These are phyloP conservation scores for Corymbia citriodora DNA, from an alignment of 441 rosid species.

Conservation along the genomic window DNA sequence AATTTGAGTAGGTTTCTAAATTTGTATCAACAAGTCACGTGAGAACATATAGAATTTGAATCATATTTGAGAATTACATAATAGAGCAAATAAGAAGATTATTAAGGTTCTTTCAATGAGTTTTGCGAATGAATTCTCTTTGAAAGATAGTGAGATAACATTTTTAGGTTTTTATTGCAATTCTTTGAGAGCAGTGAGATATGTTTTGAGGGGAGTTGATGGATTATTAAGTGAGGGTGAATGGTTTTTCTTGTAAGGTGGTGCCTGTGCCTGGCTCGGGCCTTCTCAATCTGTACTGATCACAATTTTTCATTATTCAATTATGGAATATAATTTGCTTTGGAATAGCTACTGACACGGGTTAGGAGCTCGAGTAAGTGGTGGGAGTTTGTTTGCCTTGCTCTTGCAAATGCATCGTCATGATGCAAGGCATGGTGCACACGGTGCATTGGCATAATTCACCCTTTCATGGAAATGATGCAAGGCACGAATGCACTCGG, in stretches of 20 bases:
- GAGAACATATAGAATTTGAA: not conserved
- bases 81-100: not conserved
- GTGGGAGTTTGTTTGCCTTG: not conserved
- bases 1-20: not conserved
- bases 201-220: not conserved
- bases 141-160: not conserved
- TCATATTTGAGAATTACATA: not conserved
- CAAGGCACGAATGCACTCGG: no score
- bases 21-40: not conserved
- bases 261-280: not conserved
- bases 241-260: not conserved
- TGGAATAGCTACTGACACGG: not conserved
- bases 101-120: not conserved
- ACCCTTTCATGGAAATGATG: no score
- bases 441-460: no score
- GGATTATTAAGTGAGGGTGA: not conserved
- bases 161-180: not conserved
- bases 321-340: no score
- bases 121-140: no score
- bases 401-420: not conserved
- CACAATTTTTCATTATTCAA: not conserved
- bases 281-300: not conserved
- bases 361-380: not conserved
- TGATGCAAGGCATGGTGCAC: no score
- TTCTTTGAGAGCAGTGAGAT: not conserved